Evolutionary conservation across 164 flowering plant genomes (phyloP).

Genomic region (Umbellularia californica): DNA sequence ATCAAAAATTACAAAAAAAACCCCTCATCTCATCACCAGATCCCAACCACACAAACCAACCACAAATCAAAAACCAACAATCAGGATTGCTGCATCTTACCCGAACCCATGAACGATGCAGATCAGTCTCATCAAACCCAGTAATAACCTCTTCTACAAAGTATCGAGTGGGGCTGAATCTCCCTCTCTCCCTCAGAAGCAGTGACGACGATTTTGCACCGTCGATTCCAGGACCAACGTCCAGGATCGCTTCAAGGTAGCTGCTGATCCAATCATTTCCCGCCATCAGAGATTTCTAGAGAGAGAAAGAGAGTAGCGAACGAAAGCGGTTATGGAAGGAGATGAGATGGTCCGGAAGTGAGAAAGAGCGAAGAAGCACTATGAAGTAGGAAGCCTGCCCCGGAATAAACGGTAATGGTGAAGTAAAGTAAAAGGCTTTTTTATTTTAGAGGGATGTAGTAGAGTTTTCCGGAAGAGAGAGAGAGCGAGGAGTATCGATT

Average conservation of each 20-base stretch:
- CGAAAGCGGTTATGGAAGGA: not conserved
- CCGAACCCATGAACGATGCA: slow-evolving; percentile 88
- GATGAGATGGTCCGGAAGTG: too few species aligned
- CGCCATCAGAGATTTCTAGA: slow-evolving; percentile 56
- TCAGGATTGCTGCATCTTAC: slow-evolving; percentile 25
- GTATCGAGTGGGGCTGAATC: slow-evolving; percentile 91
- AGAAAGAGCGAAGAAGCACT: too few species aligned
- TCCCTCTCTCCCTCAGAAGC: slow-evolving; percentile 84
- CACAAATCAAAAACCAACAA: not conserved
- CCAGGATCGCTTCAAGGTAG: slow-evolving; percentile 94
- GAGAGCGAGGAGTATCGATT: too few species aligned
- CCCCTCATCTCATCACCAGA: too few species aligned
- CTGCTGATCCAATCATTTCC: slow-evolving; percentile 99
- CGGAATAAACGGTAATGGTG: too few species aligned
- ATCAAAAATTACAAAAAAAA: not conserved
- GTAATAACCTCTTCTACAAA: slow-evolving; percentile 97
- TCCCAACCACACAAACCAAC: not conserved
- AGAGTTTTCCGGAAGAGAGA: too few species aligned
- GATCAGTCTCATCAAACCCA: slow-evolving; percentile 98
- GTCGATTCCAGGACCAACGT: slow-evolving; percentile 71
- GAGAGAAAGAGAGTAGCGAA: not conserved
- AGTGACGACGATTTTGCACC: slow-evolving; percentile 58
- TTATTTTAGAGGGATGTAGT: too few species aligned
- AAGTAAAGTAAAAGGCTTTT: too few species aligned
- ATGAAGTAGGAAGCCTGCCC: too few species aligned